These are phyloP conservation scores for Pelagophyceae sp. DNA, from an alignment of 352 stramenopile genomes.

Conservation along the genomic window DNA sequence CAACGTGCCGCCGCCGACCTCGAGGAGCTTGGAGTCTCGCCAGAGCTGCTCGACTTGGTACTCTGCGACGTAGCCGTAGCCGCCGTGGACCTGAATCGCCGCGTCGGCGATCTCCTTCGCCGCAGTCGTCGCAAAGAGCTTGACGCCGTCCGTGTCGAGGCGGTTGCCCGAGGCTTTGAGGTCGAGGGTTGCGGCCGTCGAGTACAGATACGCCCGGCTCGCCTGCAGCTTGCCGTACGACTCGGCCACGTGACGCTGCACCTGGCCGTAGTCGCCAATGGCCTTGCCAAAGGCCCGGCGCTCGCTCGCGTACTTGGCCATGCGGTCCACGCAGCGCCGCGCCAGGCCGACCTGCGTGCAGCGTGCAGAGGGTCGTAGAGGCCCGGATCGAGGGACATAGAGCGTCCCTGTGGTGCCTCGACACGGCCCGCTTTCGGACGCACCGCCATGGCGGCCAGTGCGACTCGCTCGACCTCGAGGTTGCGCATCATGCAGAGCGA, in stretches of 20 bases:
- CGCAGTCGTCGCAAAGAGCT: constrained; percentile 95
- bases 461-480: constrained; percentile 95
- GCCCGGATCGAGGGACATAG: no score
- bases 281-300: constrained; percentile 84
- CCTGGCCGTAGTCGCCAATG: constrained; percentile 80
- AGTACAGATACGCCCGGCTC: constrained; percentile 90
- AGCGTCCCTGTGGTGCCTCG: no score
- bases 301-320: constrained; percentile 85
- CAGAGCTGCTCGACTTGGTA: constrained; percentile 96
- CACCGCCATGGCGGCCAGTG: constrained; percentile 84
- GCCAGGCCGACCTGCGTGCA: no score
- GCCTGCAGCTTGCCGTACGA: constrained; percentile 96
- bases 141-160: constrained; percentile 94
- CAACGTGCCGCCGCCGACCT: constrained; percentile 97
- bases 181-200: constrained; percentile 83
- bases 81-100: constrained; percentile 92
- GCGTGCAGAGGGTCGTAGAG: no score
- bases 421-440: no score
- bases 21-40: constrained; percentile 96
- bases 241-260: constrained; percentile 93
- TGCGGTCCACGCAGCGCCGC: constrained; percentile 89
- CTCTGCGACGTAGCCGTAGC: constrained; percentile 97
- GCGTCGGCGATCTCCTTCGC: constrained; percentile 91
- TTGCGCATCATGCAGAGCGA: constrained; percentile 85
- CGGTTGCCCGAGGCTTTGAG: constrained; percentile 77